These are phyloP conservation scores for Prosopis cineraria DNA, from an alignment of 306 rosid species.

Conservation along the genomic window DNA sequence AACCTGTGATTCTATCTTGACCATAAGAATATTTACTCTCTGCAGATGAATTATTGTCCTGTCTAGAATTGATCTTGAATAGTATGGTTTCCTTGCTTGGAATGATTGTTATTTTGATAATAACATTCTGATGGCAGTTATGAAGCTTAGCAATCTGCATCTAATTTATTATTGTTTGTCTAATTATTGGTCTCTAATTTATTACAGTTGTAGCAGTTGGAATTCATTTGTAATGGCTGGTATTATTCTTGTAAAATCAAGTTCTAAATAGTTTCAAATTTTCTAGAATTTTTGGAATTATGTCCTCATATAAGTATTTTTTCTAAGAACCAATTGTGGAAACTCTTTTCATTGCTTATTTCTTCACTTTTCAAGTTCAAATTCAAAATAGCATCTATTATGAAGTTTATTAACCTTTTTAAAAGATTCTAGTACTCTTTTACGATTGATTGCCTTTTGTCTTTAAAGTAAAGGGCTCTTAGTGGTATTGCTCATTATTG, in stretches of 20 bases:
- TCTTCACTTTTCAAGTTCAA: too few species aligned
- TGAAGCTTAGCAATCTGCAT: too few species aligned
- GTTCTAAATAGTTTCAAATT: not conserved
- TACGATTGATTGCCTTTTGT: not conserved
- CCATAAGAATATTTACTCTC: not conserved
- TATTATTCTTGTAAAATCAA: not conserved
- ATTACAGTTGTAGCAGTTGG: too few species aligned
- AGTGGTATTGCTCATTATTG: not conserved
- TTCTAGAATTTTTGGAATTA: too few species aligned
- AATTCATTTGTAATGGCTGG: not conserved
- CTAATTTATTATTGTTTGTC: too few species aligned
- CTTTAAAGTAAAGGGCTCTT: slow-evolving; percentile 2
- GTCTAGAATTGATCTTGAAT: not conserved
- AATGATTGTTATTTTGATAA: too few species aligned
- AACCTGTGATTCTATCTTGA: not conserved
- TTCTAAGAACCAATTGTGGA: too few species aligned
- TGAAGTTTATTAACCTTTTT: slow-evolving; percentile 3
- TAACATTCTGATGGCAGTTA: too few species aligned
- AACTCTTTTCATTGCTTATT: too few species aligned
- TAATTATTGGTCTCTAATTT: too few species aligned
- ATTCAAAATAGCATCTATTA: not conserved
- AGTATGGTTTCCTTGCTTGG: too few species aligned
- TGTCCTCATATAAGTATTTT: too few species aligned
- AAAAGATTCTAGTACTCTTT: slow-evolving; percentile 9
- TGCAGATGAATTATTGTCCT: not conserved